Percentiles rank a stretch among this genome's conserved stretches.
Evolutionary conservation across 306 rosid genomes (phyloP).

Genomic region (Sphenostylis stenocarpa): DNA sequence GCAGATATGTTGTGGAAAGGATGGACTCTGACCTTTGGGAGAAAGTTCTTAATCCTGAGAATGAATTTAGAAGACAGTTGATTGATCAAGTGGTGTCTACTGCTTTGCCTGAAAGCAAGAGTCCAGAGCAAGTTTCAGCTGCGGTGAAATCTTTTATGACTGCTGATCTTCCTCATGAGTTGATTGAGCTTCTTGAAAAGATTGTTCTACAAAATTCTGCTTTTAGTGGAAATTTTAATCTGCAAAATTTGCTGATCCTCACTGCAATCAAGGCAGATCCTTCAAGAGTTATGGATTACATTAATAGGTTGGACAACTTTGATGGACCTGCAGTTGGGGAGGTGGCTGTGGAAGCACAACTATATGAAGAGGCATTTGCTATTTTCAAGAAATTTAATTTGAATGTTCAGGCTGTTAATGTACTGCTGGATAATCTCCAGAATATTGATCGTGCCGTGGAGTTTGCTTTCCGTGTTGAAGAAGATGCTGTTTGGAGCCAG

Average conservation of each 20-base stretch:
- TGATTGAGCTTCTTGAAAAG: slow-evolving; percentile 97
- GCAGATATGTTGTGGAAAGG: slow-evolving; percentile 96
- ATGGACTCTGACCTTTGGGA: slow-evolving; percentile 97
- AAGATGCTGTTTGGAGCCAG: slow-evolving; percentile 99
- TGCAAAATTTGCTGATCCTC: slow-evolving; percentile 84
- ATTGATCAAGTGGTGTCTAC: slow-evolving; percentile 97
- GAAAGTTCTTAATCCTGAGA: slow-evolving; percentile 80
- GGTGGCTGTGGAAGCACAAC: slow-evolving; percentile 90
- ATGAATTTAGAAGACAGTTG: slow-evolving; percentile 81
- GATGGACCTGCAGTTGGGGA: slow-evolving; percentile 99
- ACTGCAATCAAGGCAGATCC: slow-evolving; percentile 98
- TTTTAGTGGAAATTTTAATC: slow-evolving; percentile 87
- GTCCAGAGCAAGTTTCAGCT: slow-evolving; percentile 97
- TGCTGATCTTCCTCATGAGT: slow-evolving; percentile 95
- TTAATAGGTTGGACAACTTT: slow-evolving; percentile 86
- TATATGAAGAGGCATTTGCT: slow-evolving; percentile 82
- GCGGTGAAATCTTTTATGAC: slow-evolving; percentile 98
- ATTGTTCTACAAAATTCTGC: slow-evolving; percentile 97
- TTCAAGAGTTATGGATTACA: slow-evolving; percentile 96
- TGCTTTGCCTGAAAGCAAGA: slow-evolving; percentile 98
- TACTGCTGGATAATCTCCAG: slow-evolving; percentile 70
- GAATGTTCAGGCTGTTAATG: slow-evolving; percentile 93
- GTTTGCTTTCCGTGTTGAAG: slow-evolving; percentile 94
- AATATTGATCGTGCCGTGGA: slow-evolving; percentile 91
- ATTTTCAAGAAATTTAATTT: slow-evolving; percentile 94